These are phyloP conservation scores for Panicum virgatum DNA, from an alignment of 202 grass and related monocot species.

Conservation along the genomic window DNA sequence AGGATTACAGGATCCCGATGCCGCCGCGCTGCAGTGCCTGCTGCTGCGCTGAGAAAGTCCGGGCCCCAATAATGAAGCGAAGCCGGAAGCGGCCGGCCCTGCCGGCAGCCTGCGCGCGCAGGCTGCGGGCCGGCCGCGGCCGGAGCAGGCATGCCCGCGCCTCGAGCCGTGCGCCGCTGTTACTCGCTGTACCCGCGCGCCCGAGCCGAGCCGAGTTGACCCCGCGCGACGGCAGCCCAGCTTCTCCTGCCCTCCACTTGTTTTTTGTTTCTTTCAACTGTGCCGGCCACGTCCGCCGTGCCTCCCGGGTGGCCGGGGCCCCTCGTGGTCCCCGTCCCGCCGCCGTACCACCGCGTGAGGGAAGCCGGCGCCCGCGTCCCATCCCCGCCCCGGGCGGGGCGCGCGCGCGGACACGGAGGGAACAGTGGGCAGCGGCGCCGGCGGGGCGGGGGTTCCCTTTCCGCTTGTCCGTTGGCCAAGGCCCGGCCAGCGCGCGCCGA, in stretches of 20 bases:
- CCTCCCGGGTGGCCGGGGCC: constrained; percentile 28
- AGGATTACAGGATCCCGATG: constrained; percentile 47
- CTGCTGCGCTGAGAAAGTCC: constrained; percentile 39
- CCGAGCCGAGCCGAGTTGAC: constrained; percentile 31
- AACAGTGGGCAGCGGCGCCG: background rate
- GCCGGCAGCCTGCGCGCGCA: background rate
- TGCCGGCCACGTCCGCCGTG: constrained; percentile 23
- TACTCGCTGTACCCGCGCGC: constrained; percentile 27
- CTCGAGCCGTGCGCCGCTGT: constrained; percentile 63
- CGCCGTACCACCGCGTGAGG: too few relatives aligned
- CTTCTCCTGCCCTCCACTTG: background rate
- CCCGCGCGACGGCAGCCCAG: background rate
- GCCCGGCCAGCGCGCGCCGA: background rate
- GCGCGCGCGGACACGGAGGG: constrained; percentile 31
- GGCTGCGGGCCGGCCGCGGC: background rate
- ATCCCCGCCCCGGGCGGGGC: background rate
- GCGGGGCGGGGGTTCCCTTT: background rate
- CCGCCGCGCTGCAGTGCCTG: constrained; percentile 46
- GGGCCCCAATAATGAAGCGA: constrained; percentile 54
- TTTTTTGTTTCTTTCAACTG: background rate
- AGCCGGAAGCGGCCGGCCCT: constrained; percentile 7
- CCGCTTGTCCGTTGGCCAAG: background rate
- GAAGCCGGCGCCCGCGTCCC: background rate
- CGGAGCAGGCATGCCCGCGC: constrained; percentile 14
- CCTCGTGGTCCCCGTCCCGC: background rate